Percentiles rank a stretch among this genome's conserved stretches.
These are phyloP conservation scores for Pseudozyma sp. DNA, from an alignment of 1,284 basidiomycete species.

Conservation along the genomic window DNA sequence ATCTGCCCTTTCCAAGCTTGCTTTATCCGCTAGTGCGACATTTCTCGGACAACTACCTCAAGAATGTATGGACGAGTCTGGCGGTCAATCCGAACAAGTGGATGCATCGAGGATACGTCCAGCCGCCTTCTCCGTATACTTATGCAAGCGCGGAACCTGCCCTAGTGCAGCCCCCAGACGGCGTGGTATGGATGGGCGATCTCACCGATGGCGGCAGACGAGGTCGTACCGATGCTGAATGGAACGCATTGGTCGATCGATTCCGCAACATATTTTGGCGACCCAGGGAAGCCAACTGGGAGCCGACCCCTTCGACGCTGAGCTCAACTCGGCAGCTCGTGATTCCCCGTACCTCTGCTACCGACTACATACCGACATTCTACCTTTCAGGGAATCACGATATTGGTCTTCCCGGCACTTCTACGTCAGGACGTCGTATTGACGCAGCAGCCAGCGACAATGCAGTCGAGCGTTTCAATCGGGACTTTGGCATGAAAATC, in stretches of 20 bases:
- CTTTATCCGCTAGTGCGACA: constrained; percentile 35
- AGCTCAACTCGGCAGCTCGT: constrained; percentile 31
- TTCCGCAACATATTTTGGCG: constrained; percentile 41
- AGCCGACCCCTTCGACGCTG: constrained; percentile 16
- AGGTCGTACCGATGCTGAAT: constrained; percentile 18
- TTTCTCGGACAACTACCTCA: constrained; percentile 52
- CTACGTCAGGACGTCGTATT: constrained; percentile 11
- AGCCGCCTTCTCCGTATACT: constrained; percentile 10
- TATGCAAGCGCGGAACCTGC: not conserved
- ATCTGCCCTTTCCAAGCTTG: constrained; percentile 20
- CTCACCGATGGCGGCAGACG: constrained; percentile 52
- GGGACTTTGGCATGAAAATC: constrained; percentile 28
- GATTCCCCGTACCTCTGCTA: constrained; percentile 21
- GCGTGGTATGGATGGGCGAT: constrained; percentile 55
- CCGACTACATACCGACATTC: constrained; percentile 36
- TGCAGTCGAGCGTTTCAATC: constrained; percentile 30
- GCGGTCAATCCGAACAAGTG: constrained; percentile 46
- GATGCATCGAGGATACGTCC: constrained; percentile 23
- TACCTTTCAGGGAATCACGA: constrained; percentile 61
- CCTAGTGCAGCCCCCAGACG: constrained; percentile 38
- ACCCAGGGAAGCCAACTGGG: constrained; percentile 35
- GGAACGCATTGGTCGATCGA: constrained; percentile 27
- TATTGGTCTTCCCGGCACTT: constrained; percentile 45
- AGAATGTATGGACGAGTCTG: constrained; percentile 42
- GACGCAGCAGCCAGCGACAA: constrained; percentile 29